Evolutionary conservation across 2,329 filamentous ascomycete genomes (phyloP), one percentile per base, ranked within the genome.

Genomic region (Aspergillus sp.): DNA sequence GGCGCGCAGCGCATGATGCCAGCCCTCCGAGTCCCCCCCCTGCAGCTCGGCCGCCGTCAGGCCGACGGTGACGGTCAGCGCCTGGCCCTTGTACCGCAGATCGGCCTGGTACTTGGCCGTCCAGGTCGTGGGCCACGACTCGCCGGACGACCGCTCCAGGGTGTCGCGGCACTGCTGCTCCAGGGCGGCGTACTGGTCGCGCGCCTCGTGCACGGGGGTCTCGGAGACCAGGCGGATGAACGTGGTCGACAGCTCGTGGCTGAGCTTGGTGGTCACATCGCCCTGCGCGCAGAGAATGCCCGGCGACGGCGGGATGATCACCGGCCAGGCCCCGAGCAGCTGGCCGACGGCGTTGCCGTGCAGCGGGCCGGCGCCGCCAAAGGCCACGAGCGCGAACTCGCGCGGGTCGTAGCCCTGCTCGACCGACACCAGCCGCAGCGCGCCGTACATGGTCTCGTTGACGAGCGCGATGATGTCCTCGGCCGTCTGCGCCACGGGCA

Each of bases 391-490:
- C 3, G 73, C 72, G 52, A 76, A 76, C 35, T 76, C 72, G 7
- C 69, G 63, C 27, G 74, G 73, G 48, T 77, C 73, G 46, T 74
- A 73, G 33, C 74, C 74, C 54, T 76, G 73, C 51, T 77, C 74
- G 4, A 77, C 70, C 1, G 74, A 76, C 0, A 77, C 73, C 3
- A 75, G 59, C 38, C 74, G 66, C 29, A 77, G 57, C 8, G 74
- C 74, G 3, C 74, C 73, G 47, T 76, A 72, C 66, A 77, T 76
- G 5, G 71, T 71, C 53, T 77, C 74, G 45, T 76, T 76, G 33
- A 73, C 69, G 2, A 77, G 53, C 41, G 73, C 67, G 42, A 76
- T 68, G 39, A 76, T 75, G 28, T 71, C 72, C 54, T 75, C 71
- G 1, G 74, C 74, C 0, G 72, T 68, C 30, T 72, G 59, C 1